phyloP scores from a whole-genome alignment of 495 filamentous ascomycete species.

The Jackrogersella multiformis region DNA sequence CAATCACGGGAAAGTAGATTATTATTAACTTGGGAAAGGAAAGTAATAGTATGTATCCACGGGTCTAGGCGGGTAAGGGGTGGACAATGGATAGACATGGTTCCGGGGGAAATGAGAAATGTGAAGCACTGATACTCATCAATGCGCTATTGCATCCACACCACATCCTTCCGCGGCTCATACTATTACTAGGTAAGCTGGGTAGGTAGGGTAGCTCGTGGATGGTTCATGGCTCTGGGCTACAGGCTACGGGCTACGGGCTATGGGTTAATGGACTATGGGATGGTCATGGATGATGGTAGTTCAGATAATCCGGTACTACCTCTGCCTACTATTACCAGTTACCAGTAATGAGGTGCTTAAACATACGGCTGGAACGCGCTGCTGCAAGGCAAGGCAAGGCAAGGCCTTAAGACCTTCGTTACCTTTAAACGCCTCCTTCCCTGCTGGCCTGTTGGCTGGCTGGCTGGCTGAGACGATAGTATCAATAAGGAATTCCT shows the following conservation, averaged over 20 bases:
- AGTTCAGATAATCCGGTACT: not conserved
- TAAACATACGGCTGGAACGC: slow-evolving; percentile 37
- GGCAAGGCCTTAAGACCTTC: not conserved
- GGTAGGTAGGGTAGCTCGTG: too few species aligned
- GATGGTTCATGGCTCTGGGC: not conserved
- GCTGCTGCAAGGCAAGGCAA: slow-evolving; percentile 30
- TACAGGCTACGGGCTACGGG: too few species aligned
- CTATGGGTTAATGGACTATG: slow-evolving; percentile 1
- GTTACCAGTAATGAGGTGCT: not conserved
- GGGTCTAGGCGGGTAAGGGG: slow-evolving; percentile 24
- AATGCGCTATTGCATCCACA: slow-evolving; percentile 46
- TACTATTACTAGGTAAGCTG: too few species aligned
- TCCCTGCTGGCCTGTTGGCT: too few species aligned
- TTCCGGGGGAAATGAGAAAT: slow-evolving; percentile 45
- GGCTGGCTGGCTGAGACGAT: slow-evolving; percentile 44
- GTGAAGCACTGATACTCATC: slow-evolving; percentile 42
- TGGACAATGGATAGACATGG: slow-evolving; percentile 41
- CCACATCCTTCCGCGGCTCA: slow-evolving; percentile 45
- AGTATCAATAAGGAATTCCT: slow-evolving; percentile 38
- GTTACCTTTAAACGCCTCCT: slow-evolving; percentile 32
- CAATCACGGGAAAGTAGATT: slow-evolving; percentile 44
- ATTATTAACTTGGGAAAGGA: slow-evolving; percentile 44
- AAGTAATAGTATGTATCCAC: not conserved
- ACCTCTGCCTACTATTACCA: too few species aligned
- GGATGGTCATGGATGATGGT: not conserved